Conservation (phyloP, 2,329 filamentous ascomycete genomes). For the Xylariaceae sp. region DNA sequence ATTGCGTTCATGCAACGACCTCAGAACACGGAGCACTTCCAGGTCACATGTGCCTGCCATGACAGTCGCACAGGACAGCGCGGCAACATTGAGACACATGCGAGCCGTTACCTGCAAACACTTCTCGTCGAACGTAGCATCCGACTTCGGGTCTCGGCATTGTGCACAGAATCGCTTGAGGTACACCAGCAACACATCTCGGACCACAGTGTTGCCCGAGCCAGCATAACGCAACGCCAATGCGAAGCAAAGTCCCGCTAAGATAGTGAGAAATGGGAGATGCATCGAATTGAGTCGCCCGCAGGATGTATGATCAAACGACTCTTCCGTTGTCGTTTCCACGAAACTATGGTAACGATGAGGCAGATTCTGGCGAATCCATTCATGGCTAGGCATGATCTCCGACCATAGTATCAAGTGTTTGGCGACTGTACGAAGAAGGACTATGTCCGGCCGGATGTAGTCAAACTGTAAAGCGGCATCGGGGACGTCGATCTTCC, state of each 20-base stretch:
- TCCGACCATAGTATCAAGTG: conserved; percentile 90
- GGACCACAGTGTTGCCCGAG: conserved; percentile 62
- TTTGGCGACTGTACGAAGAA: conserved; percentile 81
- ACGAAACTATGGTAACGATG: conserved; percentile 58
- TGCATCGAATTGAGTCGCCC: conserved; percentile 66
- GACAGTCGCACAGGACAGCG: conserved; percentile 75
- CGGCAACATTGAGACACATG: conserved; percentile 86
- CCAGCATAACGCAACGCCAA: conserved; percentile 70
- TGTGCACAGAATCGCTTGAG: conserved; percentile 82
- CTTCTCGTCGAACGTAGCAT: conserved; percentile 69
- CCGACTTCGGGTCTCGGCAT: conserved; percentile 41
- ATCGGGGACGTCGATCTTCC: conserved; percentile 89
- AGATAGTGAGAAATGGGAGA: conserved; percentile 86
- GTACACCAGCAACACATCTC: conserved; percentile 77
- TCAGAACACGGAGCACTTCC: conserved; percentile 73
- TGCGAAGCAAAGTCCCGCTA: conserved; percentile 82
- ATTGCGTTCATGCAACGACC: conserved; percentile 80
- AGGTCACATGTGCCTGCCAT: conserved; percentile 97
- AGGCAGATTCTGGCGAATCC: conserved; percentile 73
- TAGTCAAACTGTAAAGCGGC: conserved; percentile 92
- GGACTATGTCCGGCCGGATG: conserved; percentile 84
- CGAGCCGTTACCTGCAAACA: conserved; percentile 76
- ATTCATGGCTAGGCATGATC: conserved; percentile 66
- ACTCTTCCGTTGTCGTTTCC: conserved; percentile 50
- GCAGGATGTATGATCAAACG: conserved; percentile 31